Evolutionary conservation across 768 basidiomycete species (phyloP), one percentile per base, ranked within the genome.

Genomic region (Mycena leptocephala): DNA sequence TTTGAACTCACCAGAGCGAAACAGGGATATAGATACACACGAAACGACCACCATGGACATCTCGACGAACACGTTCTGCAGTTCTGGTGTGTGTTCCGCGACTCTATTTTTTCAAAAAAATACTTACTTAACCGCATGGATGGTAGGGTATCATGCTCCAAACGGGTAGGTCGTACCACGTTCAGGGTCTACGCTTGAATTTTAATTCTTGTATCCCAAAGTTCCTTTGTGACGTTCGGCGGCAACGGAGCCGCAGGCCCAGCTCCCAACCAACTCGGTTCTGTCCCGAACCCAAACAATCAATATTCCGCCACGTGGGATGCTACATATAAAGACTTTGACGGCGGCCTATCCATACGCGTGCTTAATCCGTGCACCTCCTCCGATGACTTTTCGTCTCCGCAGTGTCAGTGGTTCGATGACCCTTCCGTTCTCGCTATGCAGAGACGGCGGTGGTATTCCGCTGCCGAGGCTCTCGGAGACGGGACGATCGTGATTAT

Each of bases 401-500:
- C 88, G 0, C 71, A 88, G 0, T 96, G 95, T 77, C 88, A 91
- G 77, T 95, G 95, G 94, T 95, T 90, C 81, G 95, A 95, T 79
- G 88, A 95, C 64, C 85, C 90, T 48, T 53, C 37, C 3, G 85
- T 88, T 0, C 88, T 95, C 20, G 83, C 91, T 4, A 93, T 96
- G 92, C 90, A 94, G 79, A 89, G 18, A 67, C 84, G 86, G 71
- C 91, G 95, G 2, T 96, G 95, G 95, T 96, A 96, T 83, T 93
- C 95, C 11, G 89, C 91, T 9, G 93, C 93, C 1, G 95, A 96
- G 82, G 84, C 94, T 0, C 88, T 94, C 5, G 92, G 89, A 1
- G 93, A 98, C 81, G 97, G 97, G 33, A 89, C 89, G 3, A 86
- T 97, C 51, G 93, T 91, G 7, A 87, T 98, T 75, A 93, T 97